Conservation (phyloP, 441 rosid genomes). For the Erysimum pusillum region DNA sequence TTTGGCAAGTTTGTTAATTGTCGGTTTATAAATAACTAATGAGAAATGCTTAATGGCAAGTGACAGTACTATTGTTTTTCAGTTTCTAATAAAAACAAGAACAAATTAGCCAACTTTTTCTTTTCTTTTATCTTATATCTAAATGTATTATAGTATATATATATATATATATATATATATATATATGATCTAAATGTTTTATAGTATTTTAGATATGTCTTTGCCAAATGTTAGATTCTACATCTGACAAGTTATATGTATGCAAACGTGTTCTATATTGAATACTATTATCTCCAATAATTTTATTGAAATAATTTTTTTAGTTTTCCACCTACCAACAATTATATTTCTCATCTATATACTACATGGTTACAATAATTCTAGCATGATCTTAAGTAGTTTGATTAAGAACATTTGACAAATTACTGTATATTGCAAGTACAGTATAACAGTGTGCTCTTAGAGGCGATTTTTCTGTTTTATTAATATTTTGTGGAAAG, state of each 20-base stretch:
- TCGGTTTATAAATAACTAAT: constrained; percentile 27
- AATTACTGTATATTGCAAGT: neutral
- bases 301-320: neutral
- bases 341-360: neutral
- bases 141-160: neutral
- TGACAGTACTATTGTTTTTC: constrained; percentile 27
- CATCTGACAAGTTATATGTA: constrained; percentile 40
- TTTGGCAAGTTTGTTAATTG: constrained; percentile 40
- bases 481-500: no score
- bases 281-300: constrained; percentile 20
- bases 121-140: constrained; percentile 4
- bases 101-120: neutral
- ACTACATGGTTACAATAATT: neutral
- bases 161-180: no score
- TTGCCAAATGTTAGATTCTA: constrained; percentile 43
- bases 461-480: neutral
- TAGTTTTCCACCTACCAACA: neutral
- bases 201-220: constrained; percentile 17
- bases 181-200: neutral
- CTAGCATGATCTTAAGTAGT: neutral
- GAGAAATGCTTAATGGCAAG: constrained; percentile 41
- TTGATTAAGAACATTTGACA: neutral
- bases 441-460: neutral
- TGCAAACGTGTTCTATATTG: constrained; percentile 37
- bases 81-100: constrained; percentile 40